Evolutionary conservation across 2,329 filamentous ascomycete genomes (phyloP), one percentile per base, ranked within the genome.

Genomic region (Penicillium vulpinum): DNA sequence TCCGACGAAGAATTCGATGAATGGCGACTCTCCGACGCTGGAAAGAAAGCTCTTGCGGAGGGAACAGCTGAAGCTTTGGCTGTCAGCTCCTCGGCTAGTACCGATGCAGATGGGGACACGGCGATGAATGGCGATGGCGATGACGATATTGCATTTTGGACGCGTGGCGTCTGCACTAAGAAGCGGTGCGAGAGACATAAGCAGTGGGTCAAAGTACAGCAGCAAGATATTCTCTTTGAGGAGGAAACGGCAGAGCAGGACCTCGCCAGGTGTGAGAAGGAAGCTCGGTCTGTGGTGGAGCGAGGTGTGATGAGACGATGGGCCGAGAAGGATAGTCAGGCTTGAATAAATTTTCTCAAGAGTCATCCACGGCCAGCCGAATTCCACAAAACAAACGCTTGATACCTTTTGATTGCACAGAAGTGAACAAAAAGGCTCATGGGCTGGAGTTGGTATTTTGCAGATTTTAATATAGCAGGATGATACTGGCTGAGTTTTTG

Each of bases 141-240:
- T 15, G 68, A 70, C 33, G 67, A 69, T 18, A 57, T 74, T 22
- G 57, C 72, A 29, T 68, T 69, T 50, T 61, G 76, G 15, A 69
- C 71, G 21, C 73, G 74, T 10, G 78, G 77, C 4, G 70, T 81
- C 11, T 81, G 79, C 63, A 70, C 72, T 24, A 78, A 78, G 66
- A 80, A 79, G 56, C 72, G 77, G 5, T 81, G 79, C 57, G 75
- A 80, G 56, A 67, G 78, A 58, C 79, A 81, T 58, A 76, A 76
- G 51, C 75, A 77, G 52, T 80, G 79, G 79, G 64, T 74, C 45
- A 80, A 78, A 60, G 71, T 78, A 5, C 75, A 78, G 57, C 75
- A 78, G 60, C 73, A 78, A 36, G 78, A 80, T 44, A 71, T 75
- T 22, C 61, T 70, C 5, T 78, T 80, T 49, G 77, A 79, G 48